Conservation (phyloP, 768 basidiomycete genomes). For the Phlebiopsis gigantea region DNA sequence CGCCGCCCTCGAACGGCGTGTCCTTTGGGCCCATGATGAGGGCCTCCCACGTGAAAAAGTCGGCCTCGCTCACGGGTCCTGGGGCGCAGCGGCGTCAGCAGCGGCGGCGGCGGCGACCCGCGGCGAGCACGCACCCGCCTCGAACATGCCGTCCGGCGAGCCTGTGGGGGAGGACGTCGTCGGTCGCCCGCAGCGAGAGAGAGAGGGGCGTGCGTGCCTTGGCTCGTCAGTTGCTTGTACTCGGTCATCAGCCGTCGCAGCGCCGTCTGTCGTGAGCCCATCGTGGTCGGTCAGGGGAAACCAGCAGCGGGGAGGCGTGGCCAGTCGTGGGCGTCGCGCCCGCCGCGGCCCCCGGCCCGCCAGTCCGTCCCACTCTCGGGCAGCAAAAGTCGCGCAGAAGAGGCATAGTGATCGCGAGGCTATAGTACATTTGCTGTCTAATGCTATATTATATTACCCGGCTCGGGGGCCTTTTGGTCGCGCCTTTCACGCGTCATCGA, state of each 20-base stretch:
- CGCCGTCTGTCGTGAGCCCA: slow-evolving; percentile 67
- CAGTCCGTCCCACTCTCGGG: neutral
- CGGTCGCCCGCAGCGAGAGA: neutral
- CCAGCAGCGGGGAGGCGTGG: neutral
- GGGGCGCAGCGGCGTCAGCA: slow-evolving; percentile 5
- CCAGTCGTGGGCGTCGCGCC: neutral
- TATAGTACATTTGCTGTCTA: neutral
- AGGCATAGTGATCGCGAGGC: too few species aligned
- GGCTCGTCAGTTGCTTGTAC: slow-evolving; percentile 79
- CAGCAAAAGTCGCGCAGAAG: neutral
- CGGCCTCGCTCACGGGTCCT: slow-evolving; percentile 88
- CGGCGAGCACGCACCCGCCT: slow-evolving; percentile 55
- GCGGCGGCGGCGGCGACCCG: neutral
- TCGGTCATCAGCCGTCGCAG: slow-evolving; percentile 88
- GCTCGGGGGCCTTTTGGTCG: neutral
- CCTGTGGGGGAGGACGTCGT: slow-evolving; percentile 34
- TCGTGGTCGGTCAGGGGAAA: too few species aligned
- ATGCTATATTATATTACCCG: neutral
- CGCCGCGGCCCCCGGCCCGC: neutral
- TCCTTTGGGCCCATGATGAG: slow-evolving; percentile 91
- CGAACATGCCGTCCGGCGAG: slow-evolving; percentile 94
- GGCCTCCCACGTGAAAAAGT: slow-evolving; percentile 96
- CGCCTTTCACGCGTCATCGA: slow-evolving; percentile 63
- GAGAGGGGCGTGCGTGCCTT: slow-evolving; percentile 40
- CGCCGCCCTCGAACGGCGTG: slow-evolving; percentile 94